phyloP scores from a whole-genome alignment of 73 alveolate genomes.

The Paramecium caudatum region DNA sequence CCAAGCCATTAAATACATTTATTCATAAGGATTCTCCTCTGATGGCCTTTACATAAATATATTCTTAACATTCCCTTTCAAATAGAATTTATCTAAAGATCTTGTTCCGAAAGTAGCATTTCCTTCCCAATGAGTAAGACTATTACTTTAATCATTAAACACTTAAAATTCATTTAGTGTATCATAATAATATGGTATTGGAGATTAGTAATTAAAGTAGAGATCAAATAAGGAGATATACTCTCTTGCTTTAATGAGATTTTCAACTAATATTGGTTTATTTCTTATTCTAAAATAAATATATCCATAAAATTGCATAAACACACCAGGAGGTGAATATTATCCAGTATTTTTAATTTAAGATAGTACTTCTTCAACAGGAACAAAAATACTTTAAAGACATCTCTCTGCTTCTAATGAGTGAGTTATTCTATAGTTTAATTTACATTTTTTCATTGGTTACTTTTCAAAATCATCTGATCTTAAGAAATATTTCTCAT shows the following conservation, averaged over 20 bases:
- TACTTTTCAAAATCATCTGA: not conserved
- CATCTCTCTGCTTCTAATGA: slow-evolving; percentile 70
- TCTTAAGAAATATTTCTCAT: slow-evolving; percentile 8
- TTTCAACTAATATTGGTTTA: slow-evolving; percentile 26
- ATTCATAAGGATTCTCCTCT: not conserved
- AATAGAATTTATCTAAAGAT: slow-evolving; percentile 16
- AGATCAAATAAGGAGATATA: slow-evolving; percentile 56
- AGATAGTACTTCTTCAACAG: slow-evolving; percentile 25
- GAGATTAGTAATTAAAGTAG: slow-evolving; percentile 27
- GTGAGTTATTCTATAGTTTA: slow-evolving; percentile 43
- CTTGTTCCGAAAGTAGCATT: not conserved
- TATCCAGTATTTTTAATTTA: slow-evolving; percentile 27
- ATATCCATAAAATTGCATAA: slow-evolving; percentile 63
- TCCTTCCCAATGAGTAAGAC: slow-evolving; percentile 44
- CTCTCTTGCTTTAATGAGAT: not conserved
- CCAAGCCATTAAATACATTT: slow-evolving; percentile 37
- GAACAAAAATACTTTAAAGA: slow-evolving; percentile 37
- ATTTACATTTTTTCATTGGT: not conserved
- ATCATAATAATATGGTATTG: slow-evolving; percentile 38
- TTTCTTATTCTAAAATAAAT: slow-evolving; percentile 35
- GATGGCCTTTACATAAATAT: slow-evolving; percentile 12
- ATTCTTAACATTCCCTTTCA: slow-evolving; percentile 59
- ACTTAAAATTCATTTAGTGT: slow-evolving; percentile 10
- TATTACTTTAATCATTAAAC: slow-evolving; percentile 42
- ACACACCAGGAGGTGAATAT: slow-evolving; percentile 59